Evolutionary conservation across 2,329 filamentous ascomycete species (phyloP).

Genomic region (Xylariaceae sp.): DNA sequence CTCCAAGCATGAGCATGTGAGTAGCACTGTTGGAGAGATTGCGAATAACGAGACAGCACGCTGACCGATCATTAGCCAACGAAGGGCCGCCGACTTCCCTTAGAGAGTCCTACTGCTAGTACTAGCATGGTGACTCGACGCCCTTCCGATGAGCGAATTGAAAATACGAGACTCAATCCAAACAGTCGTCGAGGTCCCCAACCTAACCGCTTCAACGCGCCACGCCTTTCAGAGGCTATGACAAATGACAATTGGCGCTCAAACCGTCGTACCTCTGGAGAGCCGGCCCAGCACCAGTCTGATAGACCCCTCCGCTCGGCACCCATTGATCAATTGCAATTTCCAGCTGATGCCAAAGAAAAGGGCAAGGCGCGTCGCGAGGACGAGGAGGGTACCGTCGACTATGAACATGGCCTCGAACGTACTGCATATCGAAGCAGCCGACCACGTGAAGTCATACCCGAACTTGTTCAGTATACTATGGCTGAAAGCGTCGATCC

Average conservation of each 20-base stretch:
- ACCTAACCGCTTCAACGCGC: constrained; percentile 1
- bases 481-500: constrained; percentile 22
- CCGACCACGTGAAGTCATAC: constrained; percentile 11
- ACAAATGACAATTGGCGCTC: constrained; percentile 24
- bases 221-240: constrained; percentile 19
- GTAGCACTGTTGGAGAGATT: neutral
- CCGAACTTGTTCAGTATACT: constrained; percentile 15
- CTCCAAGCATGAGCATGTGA: neutral
- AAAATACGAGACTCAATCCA: neutral
- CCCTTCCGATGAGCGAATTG: neutral
- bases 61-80: neutral
- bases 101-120: no score
- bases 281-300: neutral
- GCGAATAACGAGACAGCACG: neutral
- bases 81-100: neutral
- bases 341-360: constrained; percentile 8
- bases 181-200: constrained; percentile 2
- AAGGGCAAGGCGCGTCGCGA: constrained; percentile 10
- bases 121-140: no score
- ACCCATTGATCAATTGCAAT: constrained; percentile 18
- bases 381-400: constrained; percentile 18
- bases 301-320: constrained; percentile 17
- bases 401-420: constrained; percentile 15
- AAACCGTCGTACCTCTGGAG: constrained; percentile 16
- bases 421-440: constrained; percentile 16